Base-by-base conservation (phyloP, 805 yeast genomes). In the Kodamaea laetipori region DNA sequence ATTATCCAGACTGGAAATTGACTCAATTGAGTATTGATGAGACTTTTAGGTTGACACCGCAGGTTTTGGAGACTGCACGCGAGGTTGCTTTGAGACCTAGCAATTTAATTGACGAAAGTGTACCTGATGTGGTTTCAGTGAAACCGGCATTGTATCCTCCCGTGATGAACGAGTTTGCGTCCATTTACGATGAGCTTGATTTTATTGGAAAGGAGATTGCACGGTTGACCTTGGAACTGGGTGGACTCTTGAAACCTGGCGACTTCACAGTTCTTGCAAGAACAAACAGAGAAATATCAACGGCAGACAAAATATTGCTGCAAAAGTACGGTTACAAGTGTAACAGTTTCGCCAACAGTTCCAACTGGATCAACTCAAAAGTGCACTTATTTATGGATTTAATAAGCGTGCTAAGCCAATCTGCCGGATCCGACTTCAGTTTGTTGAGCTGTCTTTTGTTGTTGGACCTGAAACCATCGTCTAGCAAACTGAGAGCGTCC, bases 41-140 rank as follows among this genome's bases (percentile, higher is more conserved):
- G 48, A 74, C 82, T 15, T 85, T 84, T 53, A 64, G 92, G 50
- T 74, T 80, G 17, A 72, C 86, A 0, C 82, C 84, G 0, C 81
- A 80, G 41, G 73, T 84, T 3, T 56, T 80, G 13, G 50, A 66
- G 2, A 66, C 74, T 1, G 73, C 85, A 0, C 58, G 67, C 4
- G 57, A 50, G 7, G 49, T 55, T 3, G 52, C 52, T 8, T 39
- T 57, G 13, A 35, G 46, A 11, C 32, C 48, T 3, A 45, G 40
- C 31, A 10, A 18, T 56, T 28, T 36, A 6, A 11, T 18, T 8
- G 46, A 37, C 12, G 26, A 23, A 15, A 30, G 6, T 10, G 11
- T 17, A 6, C 37, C 39, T 11, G 34, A 32, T 5, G 25, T 37
- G 9, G 11, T 6, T 7, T 53, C 64, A 24, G 39, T 49, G 10